Base-by-base conservation (phyloP, 169 alveolate genomes). In the Cardiosporidium cionae region DNA sequence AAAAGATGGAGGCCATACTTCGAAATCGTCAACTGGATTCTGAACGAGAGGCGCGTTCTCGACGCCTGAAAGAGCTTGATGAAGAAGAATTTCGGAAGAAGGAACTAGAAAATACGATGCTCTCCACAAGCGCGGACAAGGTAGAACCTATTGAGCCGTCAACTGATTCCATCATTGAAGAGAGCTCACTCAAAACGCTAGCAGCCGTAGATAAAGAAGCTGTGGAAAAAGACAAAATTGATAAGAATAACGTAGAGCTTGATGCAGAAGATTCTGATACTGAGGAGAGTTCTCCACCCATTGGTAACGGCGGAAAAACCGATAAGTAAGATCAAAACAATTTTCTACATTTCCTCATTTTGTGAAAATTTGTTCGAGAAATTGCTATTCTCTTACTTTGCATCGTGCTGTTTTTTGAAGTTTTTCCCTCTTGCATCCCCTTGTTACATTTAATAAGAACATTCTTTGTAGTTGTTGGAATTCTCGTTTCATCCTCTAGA, bases 311-410 rank as follows among this genome's bases (percentile, higher is more conserved):
- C 9, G 93, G 92, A 28, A 72, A 71, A 25, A 91, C 94, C 53
- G 94, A 89, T 64, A 94, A 92, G 87, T 96, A 95, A 65, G 80
- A 4, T 95, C 97, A 97, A 89, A 96, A 29, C 97, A 93, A 94
- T 96, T 29, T 85, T 92, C 36, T 79, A 77, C 27, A 93, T 88
- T 25, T 69, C 76, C 66, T 91, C 82, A 70, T 84, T 81, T 69
- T 79, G 74, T 83, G 78, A 25, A 54, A 70, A 25, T 52, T 73
- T 7, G 85, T 87, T 5, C 78, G 66, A 23, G 82, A 76, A 36
- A n/a, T n/a, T 44, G n/a, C n/a, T n/a, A n/a, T n/a, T 44, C 16
- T 16, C n/a, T n/a, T 44, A n/a, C 58, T 16, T n/a, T 16, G 9
- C 9, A n/a, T 44, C n/a, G 16, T n/a, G 16, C 9, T 16, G 9